phyloP scores from a whole-genome alignment of 306 rosid species.

The Urtica urens region DNA sequence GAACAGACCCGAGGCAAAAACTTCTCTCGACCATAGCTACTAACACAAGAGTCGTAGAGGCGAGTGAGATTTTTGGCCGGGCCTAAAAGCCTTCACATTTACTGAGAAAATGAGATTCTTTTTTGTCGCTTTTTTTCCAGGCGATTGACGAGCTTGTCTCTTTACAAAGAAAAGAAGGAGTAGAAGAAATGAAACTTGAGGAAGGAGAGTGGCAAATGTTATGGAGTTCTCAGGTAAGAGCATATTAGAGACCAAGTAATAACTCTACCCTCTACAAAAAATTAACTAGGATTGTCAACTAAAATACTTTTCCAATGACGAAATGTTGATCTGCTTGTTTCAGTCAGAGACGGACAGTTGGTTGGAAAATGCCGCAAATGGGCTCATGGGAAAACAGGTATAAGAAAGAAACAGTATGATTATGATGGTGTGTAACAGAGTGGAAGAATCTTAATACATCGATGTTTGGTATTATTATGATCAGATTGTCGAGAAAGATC shows the following conservation, averaged over 20 bases:
- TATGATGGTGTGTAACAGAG: background rate
- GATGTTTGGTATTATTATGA: conserved; percentile 2
- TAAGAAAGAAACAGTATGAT: too few species aligned
- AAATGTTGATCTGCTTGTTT: background rate
- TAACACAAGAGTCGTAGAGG: conserved; percentile 46
- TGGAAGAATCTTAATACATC: background rate
- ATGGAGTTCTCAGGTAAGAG: conserved; percentile 91
- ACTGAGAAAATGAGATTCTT: background rate
- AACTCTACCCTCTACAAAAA: background rate
- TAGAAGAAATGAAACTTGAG: conserved; percentile 42
- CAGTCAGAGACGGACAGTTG: conserved; percentile 90
- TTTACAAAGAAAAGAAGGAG: conserved; percentile 18
- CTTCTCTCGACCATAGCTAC: conserved; percentile 62
- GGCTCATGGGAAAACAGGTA: conserved; percentile 89
- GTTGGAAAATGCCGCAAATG: conserved; percentile 93
- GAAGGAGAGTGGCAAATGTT: conserved; percentile 90
- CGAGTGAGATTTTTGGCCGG: conserved; percentile 19
- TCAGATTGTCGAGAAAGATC: conserved; percentile 60
- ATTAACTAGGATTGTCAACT: background rate
- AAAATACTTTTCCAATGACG: background rate
- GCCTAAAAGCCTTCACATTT: background rate
- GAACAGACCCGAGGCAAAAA: conserved; percentile 65
- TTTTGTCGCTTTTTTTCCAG: conserved; percentile 24
- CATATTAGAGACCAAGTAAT: background rate
- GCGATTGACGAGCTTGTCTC: conserved; percentile 66